phyloP scores from a whole-genome alignment of 2,329 filamentous ascomycete genomes.

The Pestalotiopsis sp. region DNA sequence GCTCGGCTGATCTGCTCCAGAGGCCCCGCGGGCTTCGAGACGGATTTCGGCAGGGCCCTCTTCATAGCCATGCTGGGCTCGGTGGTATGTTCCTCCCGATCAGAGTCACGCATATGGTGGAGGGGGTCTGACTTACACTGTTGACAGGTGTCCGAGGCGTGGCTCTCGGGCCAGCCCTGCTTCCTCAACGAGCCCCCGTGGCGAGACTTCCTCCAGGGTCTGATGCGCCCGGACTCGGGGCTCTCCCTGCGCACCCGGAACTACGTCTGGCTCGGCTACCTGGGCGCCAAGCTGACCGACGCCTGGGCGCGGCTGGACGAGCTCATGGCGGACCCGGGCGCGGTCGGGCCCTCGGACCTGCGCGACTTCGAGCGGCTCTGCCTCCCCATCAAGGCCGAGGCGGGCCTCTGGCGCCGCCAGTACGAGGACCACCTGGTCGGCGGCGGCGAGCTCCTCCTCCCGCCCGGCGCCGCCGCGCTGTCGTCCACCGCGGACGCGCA shows the following conservation, averaged over 20 bases:
- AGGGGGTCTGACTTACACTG: neutral
- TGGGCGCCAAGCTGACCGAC: neutral
- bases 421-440: neutral
- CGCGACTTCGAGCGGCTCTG: neutral
- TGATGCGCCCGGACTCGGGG: neutral
- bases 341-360: neutral
- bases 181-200: neutral
- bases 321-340: neutral
- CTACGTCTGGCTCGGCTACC: neutral
- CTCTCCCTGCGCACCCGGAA: neutral
- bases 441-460: neutral
- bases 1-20: neutral
- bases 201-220: neutral
- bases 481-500: neutral
- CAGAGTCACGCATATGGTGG: no score
- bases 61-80: neutral
- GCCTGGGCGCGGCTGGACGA: neutral
- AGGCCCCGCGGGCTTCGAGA: neutral
- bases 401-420: neutral
- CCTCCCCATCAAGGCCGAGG: neutral
- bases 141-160: neutral
- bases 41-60: neutral
- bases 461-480: neutral
- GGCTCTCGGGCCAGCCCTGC: neutral
- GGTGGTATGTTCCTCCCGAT: neutral